phyloP scores from a whole-genome alignment of 495 filamentous ascomycete genomes.

The Aspergillus nidulans region DNA sequence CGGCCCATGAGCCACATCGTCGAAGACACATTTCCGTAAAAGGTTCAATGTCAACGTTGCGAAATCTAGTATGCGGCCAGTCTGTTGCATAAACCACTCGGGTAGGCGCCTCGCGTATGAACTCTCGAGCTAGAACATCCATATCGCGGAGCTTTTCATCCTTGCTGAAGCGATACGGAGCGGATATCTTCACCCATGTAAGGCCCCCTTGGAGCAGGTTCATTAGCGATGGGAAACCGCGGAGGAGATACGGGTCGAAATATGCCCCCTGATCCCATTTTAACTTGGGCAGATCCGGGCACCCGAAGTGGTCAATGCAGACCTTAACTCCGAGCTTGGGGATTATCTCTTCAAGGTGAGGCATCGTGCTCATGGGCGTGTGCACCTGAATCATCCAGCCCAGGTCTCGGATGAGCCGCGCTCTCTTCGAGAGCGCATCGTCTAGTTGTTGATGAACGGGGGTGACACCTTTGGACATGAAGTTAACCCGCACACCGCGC shows the following conservation, averaged over 20 bases:
- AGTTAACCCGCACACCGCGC: slow-evolving; percentile 48
- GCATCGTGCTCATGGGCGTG: slow-evolving; percentile 37
- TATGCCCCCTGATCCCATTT: slow-evolving; percentile 1
- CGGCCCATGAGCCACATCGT: slow-evolving; percentile 34
- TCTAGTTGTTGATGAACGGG: slow-evolving; percentile 32
- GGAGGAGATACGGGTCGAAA: slow-evolving; percentile 38
- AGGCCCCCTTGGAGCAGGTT: slow-evolving; percentile 33
- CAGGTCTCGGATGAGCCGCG: slow-evolving; percentile 36
- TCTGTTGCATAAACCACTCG: slow-evolving; percentile 48
- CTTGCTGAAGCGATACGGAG: slow-evolving; percentile 43
- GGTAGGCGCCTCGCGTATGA: slow-evolving; percentile 32
- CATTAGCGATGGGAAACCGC: slow-evolving; percentile 40
- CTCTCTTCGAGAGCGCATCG: slow-evolving; percentile 35
- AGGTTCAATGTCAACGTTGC: slow-evolving; percentile 38
- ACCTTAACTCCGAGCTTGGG: slow-evolving; percentile 41
- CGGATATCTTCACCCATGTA: slow-evolving; percentile 49
- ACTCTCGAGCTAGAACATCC: slow-evolving; percentile 34
- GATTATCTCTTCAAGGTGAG: slow-evolving; percentile 37
- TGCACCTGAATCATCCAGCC: slow-evolving; percentile 50
- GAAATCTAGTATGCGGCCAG: slow-evolving; percentile 51
- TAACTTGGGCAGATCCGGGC: slow-evolving; percentile 29
- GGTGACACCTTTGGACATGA: slow-evolving; percentile 40
- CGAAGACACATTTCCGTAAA: slow-evolving; percentile 42
- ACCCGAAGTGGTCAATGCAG: slow-evolving; percentile 50
- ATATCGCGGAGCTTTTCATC: slow-evolving; percentile 34